Conservation (phyloP, 257 asterid genomes). For the Primulina eburnea region DNA sequence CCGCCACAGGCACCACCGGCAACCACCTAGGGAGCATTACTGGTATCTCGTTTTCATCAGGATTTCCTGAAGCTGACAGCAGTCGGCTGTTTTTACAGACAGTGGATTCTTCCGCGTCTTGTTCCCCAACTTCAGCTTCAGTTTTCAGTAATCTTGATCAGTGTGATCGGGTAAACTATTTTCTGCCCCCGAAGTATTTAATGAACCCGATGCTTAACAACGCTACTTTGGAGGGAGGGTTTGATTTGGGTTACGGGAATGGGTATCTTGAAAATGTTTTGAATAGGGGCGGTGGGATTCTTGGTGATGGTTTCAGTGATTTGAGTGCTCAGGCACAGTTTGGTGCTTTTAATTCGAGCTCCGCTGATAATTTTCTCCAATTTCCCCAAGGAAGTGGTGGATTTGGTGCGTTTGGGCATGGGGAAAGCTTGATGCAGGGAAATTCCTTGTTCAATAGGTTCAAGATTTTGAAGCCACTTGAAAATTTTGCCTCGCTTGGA, state of each 20-base stretch:
- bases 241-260: conserved; percentile 54
- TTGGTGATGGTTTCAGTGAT: conserved; percentile 35
- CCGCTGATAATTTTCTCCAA: conserved; percentile 33
- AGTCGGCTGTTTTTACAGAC: conserved; percentile 45
- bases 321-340: conserved; percentile 41
- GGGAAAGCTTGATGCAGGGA: conserved; percentile 33
- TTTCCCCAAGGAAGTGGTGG: conserved; percentile 37
- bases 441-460: conserved; percentile 56
- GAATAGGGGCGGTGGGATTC: conserved; percentile 29
- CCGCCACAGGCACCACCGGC: conserved; percentile 23
- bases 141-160: conserved; percentile 56
- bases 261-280: conserved; percentile 60
- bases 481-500: conserved; percentile 58
- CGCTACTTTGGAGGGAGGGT: conserved; percentile 44
- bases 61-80: conserved; percentile 40
- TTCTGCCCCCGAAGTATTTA: conserved; percentile 39
- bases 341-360: conserved; percentile 35
- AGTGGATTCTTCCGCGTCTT: conserved; percentile 74
- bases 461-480: conserved; percentile 74
- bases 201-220: conserved; percentile 27
- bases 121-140: conserved; percentile 73
- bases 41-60: conserved; percentile 48
- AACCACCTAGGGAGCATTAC: conserved; percentile 41
- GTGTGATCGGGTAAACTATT: conserved; percentile 49
- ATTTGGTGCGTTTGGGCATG: conserved; percentile 40